These are phyloP conservation scores for Neurospora sublineolata DNA, from an alignment of 495 filamentous ascomycete species.

Conservation along the genomic window DNA sequence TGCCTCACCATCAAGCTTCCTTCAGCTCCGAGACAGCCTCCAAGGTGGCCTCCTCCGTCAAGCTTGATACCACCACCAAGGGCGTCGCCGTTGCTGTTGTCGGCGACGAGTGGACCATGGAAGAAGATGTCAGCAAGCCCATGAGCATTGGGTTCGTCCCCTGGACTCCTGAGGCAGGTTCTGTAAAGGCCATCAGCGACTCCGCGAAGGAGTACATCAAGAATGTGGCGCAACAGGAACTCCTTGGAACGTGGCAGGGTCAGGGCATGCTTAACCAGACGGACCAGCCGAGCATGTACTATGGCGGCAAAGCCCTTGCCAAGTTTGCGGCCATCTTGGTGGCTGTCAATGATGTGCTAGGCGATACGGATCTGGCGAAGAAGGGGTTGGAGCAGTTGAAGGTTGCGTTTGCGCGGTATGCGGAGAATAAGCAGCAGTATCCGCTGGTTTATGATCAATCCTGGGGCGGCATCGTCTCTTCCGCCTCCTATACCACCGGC, in stretches of 20 bases:
- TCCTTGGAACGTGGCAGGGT: constrained; percentile 23
- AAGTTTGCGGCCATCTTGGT: constrained; percentile 74
- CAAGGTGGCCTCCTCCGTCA: constrained; percentile 41
- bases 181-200: constrained; percentile 36
- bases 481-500: constrained; percentile 63
- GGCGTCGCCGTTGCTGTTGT: constrained; percentile 63
- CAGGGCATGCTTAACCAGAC: constrained; percentile 61
- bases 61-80: constrained; percentile 76
- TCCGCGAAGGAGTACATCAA: constrained; percentile 43
- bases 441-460: constrained; percentile 70
- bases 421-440: constrained; percentile 62
- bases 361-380: constrained; percentile 46
- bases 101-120: constrained; percentile 69
- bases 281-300: constrained; percentile 87
- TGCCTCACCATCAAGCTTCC: constrained; percentile 74
- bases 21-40: constrained; percentile 51
- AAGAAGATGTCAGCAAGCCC: constrained; percentile 56
- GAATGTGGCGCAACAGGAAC: constrained; percentile 49
- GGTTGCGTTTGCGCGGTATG: constrained; percentile 62
- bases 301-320: constrained; percentile 79
- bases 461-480: constrained; percentile 82
- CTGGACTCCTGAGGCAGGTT: constrained; percentile 51
- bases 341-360: constrained; percentile 53
- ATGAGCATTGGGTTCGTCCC: constrained; percentile 61
- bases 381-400: constrained; percentile 59